phyloP scores from a whole-genome alignment of 805 yeast species.

The Ogataea nitratoaversa region DNA sequence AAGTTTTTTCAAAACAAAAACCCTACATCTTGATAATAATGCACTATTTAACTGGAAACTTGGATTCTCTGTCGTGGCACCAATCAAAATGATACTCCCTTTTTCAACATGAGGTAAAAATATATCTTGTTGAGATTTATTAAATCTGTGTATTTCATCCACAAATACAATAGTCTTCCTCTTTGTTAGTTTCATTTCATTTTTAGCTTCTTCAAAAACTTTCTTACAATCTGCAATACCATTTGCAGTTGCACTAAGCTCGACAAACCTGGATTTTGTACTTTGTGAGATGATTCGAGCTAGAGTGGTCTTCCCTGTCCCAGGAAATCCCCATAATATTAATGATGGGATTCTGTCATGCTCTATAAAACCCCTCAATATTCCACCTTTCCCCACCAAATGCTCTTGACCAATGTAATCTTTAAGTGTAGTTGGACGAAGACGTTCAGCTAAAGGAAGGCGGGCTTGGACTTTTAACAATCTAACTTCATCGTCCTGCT shows the following conservation, averaged over 20 bases:
- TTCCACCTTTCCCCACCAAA: constrained; percentile 61
- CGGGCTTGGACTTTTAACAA: constrained; percentile 20
- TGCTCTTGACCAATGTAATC: constrained; percentile 86
- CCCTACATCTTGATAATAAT: constrained; percentile 75
- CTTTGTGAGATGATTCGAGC: constrained; percentile 50
- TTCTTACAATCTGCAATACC: constrained; percentile 63
- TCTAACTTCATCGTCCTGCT: constrained; percentile 17
- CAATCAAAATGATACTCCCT: constrained; percentile 78
- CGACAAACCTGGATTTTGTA: constrained; percentile 60
- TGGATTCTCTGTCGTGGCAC: constrained; percentile 98
- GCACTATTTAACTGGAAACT: constrained; percentile 79
- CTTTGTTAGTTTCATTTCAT: constrained; percentile 42
- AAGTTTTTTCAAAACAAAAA: constrained; percentile 63
- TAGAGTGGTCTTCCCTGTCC: constrained; percentile 89
- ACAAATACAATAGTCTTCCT: constrained; percentile 70
- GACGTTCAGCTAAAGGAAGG: constrained; percentile 66
- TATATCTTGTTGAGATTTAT: constrained; percentile 82
- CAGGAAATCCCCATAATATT: constrained; percentile 94
- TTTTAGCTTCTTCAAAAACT: constrained; percentile 48
- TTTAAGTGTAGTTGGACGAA: constrained; percentile 69
- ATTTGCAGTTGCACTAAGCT: constrained; percentile 79
- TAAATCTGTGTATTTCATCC: constrained; percentile 91
- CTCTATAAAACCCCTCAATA: constrained; percentile 59
- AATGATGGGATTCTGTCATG: constrained; percentile 75
- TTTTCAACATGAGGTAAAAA: constrained; percentile 79